Conservation (phyloP, 441 rosid species). For the Caryocar brasiliense region DNA sequence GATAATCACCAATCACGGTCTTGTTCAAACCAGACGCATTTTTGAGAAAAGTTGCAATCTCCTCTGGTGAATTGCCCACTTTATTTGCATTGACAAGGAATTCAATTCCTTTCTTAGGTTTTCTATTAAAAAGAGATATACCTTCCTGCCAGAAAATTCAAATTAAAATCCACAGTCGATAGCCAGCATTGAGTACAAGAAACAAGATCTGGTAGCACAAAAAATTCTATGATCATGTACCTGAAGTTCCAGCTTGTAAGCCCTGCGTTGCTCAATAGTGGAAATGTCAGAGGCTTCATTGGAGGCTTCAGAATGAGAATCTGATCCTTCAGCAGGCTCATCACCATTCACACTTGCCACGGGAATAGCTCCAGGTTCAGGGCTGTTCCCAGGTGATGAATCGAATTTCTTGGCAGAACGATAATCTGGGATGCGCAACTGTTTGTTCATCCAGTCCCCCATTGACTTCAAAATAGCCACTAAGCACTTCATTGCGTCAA, state of each 20-base stretch:
- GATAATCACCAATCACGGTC: conserved; percentile 87
- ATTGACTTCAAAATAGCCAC: conserved; percentile 86
- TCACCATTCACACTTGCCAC: conserved; percentile 75
- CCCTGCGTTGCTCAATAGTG: conserved; percentile 92
- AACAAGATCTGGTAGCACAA: conserved; percentile 1
- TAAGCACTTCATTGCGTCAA: conserved; percentile 95
- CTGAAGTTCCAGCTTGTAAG: conserved; percentile 98
- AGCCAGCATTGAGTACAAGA: conserved; percentile 3
- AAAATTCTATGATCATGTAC: conserved; percentile 22
- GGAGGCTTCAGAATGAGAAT: conserved; percentile 74
- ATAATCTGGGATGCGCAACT: conserved; percentile 76
- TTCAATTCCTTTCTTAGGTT: conserved; percentile 92
- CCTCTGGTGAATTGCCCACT: conserved; percentile 90
- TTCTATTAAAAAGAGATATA: conserved; percentile 93
- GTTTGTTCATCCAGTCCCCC: conserved; percentile 99
- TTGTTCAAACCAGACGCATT: conserved; percentile 81
- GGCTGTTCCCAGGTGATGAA: conserved; percentile 41
- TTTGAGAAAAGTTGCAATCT: conserved; percentile 86
- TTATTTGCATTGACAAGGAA: conserved; percentile 92
- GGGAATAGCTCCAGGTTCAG: conserved; percentile 51
- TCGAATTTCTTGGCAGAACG: conserved; percentile 54
- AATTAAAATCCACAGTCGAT: conserved; percentile 24
- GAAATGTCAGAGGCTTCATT: conserved; percentile 78
- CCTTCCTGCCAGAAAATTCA: conserved; percentile 90
- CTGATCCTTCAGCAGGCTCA: conserved; percentile 69